These are phyloP conservation scores for Lasiosphaeria miniovina DNA, from an alignment of 495 filamentous ascomycete species.

Conservation along the genomic window DNA sequence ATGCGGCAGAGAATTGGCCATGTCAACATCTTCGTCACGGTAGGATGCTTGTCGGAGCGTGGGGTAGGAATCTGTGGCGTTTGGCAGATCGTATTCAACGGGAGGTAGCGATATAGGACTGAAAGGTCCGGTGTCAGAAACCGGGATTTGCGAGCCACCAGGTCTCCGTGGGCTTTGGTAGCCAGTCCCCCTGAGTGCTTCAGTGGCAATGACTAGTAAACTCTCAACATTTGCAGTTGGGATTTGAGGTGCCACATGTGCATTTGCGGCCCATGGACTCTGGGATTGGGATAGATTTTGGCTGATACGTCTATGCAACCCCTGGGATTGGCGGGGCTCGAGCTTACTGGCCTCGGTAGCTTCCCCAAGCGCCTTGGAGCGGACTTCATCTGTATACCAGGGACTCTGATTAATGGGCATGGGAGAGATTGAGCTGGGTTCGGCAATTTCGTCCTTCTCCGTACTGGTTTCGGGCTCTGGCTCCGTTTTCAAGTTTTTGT, in stretches of 20 bases:
- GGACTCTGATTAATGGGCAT: slow-evolving; percentile 1
- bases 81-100: slow-evolving; percentile 13
- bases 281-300: slow-evolving; percentile 6
- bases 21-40: slow-evolving; percentile 7
- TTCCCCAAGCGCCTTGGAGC: not conserved
- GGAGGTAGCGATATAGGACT: slow-evolving; percentile 20
- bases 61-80: not conserved
- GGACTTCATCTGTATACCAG: not conserved
- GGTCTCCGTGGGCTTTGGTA: slow-evolving; percentile 26
- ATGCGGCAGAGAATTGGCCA: slow-evolving; percentile 1
- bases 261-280: slow-evolving; percentile 12
- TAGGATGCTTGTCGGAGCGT: not conserved
- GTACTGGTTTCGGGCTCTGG: not conserved
- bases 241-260: too few species aligned
- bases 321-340: not conserved
- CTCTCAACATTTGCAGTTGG: not conserved
- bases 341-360: not conserved
- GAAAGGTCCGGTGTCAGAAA: slow-evolving; percentile 9
- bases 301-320: not conserved
- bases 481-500: not conserved
- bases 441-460: not conserved
- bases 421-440: not conserved
- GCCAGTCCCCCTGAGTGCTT: not conserved
- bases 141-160: slow-evolving; percentile 18
- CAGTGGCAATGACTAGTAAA: not conserved